A percentile compares a stretch with the other conserved stretches of the same genome.
Conservation (phyloP, 148 eudicot species). For the Suaeda aralocaspica region DNA sequence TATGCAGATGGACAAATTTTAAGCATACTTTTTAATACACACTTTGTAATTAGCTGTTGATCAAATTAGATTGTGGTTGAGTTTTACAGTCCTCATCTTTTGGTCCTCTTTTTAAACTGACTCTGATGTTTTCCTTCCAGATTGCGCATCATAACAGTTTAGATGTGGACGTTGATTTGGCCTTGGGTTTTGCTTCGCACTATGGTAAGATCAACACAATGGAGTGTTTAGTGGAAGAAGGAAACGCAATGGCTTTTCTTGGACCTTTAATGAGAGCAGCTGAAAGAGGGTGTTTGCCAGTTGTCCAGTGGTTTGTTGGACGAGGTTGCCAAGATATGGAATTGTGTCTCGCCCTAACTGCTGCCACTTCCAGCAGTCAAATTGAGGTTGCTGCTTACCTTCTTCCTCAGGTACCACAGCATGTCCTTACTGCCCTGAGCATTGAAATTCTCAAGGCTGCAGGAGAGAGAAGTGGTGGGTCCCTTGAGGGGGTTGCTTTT, state of each 20-base stretch:
- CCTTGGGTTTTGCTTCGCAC: conserved; percentile 94
- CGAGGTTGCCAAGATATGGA: conserved; percentile 98
- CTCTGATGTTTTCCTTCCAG: conserved; percentile 29
- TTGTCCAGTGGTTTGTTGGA: conserved; percentile 88
- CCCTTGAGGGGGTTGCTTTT: conserved; percentile 88
- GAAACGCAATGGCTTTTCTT: conserved; percentile 85
- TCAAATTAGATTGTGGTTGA: too few relatives aligned
- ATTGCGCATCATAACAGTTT: conserved; percentile 95
- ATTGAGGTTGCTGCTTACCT: conserved; percentile 77
- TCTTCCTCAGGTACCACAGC: conserved; percentile 91
- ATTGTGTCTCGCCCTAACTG: conserved; percentile 92
- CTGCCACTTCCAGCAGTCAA: conserved; percentile 94
- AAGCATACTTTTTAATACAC: too few relatives aligned
- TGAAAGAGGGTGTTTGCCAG: conserved; percentile 81
- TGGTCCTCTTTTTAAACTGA: neutral
- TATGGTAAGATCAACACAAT: conserved; percentile 81
- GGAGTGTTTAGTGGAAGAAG: conserved; percentile 98
- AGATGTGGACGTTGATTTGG: conserved; percentile 95
- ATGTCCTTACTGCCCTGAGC: conserved; percentile 92
- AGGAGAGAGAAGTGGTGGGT: conserved; percentile 85
- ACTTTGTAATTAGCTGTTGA: too few relatives aligned
- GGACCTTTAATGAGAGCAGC: conserved; percentile 98
- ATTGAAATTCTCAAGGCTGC: conserved; percentile 96
- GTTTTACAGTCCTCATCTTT: neutral
- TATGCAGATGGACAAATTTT: too few relatives aligned